phyloP scores from a whole-genome alignment of 306 rosid genomes.

The Citrullus mucosospermus region DNA sequence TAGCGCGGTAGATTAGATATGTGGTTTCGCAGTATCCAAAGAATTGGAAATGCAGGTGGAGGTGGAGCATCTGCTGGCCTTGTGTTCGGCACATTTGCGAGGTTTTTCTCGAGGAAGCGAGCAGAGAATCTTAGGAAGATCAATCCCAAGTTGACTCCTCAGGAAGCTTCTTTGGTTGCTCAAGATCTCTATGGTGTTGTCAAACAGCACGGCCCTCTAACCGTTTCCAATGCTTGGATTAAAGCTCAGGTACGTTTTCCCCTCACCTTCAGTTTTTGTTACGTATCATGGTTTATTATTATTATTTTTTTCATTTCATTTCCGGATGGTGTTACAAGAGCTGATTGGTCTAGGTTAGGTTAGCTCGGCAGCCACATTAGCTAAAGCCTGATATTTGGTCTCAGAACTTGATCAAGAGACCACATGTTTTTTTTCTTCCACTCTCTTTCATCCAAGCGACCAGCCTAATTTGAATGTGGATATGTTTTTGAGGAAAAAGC shows the following conservation, averaged over 20 bases:
- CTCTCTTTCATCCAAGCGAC: not conserved
- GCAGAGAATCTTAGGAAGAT: slow-evolving; percentile 40
- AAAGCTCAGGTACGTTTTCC: slow-evolving; percentile 33
- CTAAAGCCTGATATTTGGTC: not conserved
- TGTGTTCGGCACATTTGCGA: slow-evolving; percentile 6
- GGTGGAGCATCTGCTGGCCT: not conserved
- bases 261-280: not conserved
- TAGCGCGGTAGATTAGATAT: not conserved
- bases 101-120: slow-evolving; percentile 33
- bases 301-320: not conserved
- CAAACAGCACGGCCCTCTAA: slow-evolving; percentile 29
- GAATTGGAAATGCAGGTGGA: not conserved
- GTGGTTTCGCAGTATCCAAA: slow-evolving; percentile 1
- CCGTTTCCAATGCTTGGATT: slow-evolving; percentile 34
- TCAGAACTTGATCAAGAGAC: not conserved
- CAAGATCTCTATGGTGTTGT: slow-evolving; percentile 30
- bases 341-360: not conserved
- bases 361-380: not conserved
- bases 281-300: not conserved
- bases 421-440: not conserved
- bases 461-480: not conserved
- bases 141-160: slow-evolving; percentile 30
- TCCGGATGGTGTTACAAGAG: not conserved
- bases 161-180: slow-evolving; percentile 34
- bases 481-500: not conserved